These are phyloP conservation scores for Penicillium aurantiogriseum DNA, from an alignment of 2,329 filamentous ascomycete species.

Conservation along the genomic window DNA sequence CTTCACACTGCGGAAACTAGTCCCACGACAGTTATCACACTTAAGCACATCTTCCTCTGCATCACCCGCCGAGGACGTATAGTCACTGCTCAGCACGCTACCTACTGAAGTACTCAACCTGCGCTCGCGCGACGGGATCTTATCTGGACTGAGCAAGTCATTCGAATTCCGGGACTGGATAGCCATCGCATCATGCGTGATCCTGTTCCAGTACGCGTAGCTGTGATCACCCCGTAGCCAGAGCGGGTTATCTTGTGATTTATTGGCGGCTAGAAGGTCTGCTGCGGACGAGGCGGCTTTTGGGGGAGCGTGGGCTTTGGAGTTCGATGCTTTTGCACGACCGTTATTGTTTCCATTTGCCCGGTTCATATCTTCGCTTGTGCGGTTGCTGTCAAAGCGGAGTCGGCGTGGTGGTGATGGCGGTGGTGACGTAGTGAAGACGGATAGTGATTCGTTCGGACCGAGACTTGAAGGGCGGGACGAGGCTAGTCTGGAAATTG, in stretches of 20 bases:
- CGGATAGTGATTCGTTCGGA: conserved; percentile 30
- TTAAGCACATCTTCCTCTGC: conserved; percentile 51
- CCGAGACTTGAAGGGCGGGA: conserved; percentile 26
- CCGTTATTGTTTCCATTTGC: conserved; percentile 9
- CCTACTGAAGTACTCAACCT: conserved; percentile 43
- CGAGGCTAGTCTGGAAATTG: conserved; percentile 15
- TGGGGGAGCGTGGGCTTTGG: not conserved
- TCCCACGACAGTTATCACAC: conserved; percentile 60
- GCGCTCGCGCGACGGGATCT: conserved; percentile 27
- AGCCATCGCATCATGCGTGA: conserved; percentile 40
- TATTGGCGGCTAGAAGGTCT: conserved; percentile 25
- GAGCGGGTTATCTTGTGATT: conserved; percentile 44
- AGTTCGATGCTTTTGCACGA: not conserved
- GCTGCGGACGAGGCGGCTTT: conserved; percentile 16
- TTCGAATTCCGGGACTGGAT: conserved; percentile 25
- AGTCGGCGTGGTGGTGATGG: conserved; percentile 26
- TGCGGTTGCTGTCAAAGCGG: conserved; percentile 22
- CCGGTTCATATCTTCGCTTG: conserved; percentile 15
- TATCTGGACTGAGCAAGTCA: conserved; percentile 22
- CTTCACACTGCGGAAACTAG: conserved; percentile 62
- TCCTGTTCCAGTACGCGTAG: conserved; percentile 55
- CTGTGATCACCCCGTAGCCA: conserved; percentile 52
- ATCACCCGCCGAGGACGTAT: conserved; percentile 42
- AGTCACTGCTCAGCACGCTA: conserved; percentile 60
- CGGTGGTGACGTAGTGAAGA: conserved; percentile 29